Evolutionary conservation across 768 basidiomycete genomes (phyloP), one percentile per base, ranked within the genome.

Genomic region (Pulveroboletus sp.): DNA sequence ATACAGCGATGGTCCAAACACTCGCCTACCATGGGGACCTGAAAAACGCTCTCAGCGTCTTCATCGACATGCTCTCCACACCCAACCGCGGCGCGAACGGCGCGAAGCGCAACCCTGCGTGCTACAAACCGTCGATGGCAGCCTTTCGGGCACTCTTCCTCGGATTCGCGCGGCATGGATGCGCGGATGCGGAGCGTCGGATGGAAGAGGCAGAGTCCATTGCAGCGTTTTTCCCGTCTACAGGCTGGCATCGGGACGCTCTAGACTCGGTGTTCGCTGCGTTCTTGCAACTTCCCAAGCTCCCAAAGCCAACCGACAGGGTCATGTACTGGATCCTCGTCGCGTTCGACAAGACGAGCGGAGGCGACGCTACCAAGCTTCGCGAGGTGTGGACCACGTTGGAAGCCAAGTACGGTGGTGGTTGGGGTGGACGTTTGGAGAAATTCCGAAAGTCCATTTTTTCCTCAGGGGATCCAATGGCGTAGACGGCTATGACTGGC

Each of bases 1-100:
- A 83, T 64, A 81, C 79, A 14, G 67, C 71, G 23, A 70, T 90
- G 64, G 75, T 92, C 44, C 90, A 93, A 61, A 65, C 74, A 6
- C 76, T 85, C 65, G 77, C 88, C 2, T 86, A 87, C 62, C 77
- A 80, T 47, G 90, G 92, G 16, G 72, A 88, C 55, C 74, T 93
- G 43, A 61, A 63, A 23, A 65, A 69, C 7, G 75, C 79, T 2
- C 69, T 93, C 34, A 61, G 69, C 13, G 71, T 83, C 43, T 83
- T 91, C 58, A 67, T 74, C 36, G 87, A 91, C 53, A 83, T 91
- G 84, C 61, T 86, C 20, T 70, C 75, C 10, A 68, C 73, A 16
- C 67, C 70, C 24, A 73, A 76, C 50, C 44, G 64, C 30, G 72
- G 61, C 6, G 52, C 57, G 24, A 56, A 45, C 4, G 64, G 63